phyloP scores from a whole-genome alignment of 345 rosid species.

The Salix viminalis region DNA sequence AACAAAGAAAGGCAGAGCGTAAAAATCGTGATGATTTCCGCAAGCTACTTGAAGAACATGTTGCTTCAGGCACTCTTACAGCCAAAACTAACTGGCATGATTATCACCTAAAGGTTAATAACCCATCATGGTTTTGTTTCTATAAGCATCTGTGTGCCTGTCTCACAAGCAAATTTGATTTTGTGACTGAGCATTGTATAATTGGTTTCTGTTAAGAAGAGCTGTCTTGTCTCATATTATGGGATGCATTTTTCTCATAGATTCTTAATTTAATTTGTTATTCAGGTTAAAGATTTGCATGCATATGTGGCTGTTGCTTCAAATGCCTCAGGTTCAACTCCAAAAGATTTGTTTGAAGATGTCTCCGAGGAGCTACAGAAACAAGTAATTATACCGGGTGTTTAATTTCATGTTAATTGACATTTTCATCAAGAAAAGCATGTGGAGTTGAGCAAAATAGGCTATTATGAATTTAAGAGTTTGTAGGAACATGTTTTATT shows the following conservation, averaged over 20 bases:
- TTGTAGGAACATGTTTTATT: background rate
- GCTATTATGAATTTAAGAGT: background rate
- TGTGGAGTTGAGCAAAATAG: background rate
- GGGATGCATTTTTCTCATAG: constrained; percentile 6
- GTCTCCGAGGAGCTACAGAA: constrained; percentile 73
- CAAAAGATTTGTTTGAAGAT: constrained; percentile 91
- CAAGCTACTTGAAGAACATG: constrained; percentile 78
- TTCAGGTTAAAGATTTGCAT: constrained; percentile 75
- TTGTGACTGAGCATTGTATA: constrained; percentile 1
- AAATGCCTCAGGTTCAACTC: constrained; percentile 81
- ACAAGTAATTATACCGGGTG: constrained; percentile 40
- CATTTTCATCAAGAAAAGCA: background rate
- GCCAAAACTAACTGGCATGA: constrained; percentile 89
- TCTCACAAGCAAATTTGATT: background rate
- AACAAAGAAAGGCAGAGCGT: constrained; percentile 78
- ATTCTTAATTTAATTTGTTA: constrained; percentile 3
- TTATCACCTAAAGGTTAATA: constrained; percentile 59
- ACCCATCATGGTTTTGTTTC: constrained; percentile 1
- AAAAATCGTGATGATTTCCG: constrained; percentile 96
- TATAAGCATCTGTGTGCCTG: background rate
- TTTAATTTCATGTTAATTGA: background rate
- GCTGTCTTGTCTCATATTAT: constrained; percentile 12
- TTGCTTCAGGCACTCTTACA: constrained; percentile 60
- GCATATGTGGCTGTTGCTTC: constrained; percentile 64
- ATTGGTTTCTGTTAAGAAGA: constrained; percentile 2